Percentiles rank a stretch among this genome's conserved stretches.
Conservation (phyloP, 306 rosid genomes). For the Lagenaria siceraria region DNA sequence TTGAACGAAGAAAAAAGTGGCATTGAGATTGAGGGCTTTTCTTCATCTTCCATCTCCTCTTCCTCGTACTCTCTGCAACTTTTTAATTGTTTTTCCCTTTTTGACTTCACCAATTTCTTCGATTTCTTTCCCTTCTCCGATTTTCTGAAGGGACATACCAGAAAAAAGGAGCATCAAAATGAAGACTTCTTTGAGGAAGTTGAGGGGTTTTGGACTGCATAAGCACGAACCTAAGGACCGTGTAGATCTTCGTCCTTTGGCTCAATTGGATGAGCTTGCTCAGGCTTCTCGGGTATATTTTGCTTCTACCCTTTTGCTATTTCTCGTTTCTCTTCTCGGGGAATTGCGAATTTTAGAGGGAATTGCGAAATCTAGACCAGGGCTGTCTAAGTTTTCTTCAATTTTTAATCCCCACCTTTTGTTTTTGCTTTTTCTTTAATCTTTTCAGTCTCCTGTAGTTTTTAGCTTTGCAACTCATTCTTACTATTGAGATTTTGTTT, state of each 20-base stretch:
- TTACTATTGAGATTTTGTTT: neutral
- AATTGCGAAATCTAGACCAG: neutral
- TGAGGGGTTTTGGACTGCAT: slow-evolving; percentile 70
- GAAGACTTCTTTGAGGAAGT: slow-evolving; percentile 69
- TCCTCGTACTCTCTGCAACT: neutral
- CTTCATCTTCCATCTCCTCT: neutral
- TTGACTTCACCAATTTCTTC: neutral
- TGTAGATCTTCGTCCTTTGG: slow-evolving; percentile 37
- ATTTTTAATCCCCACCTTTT: neutral
- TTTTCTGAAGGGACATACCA: neutral
- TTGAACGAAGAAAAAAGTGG: slow-evolving; percentile 12
- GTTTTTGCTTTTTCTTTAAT: neutral
- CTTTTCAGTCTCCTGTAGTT: neutral
- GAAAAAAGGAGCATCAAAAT: slow-evolving; percentile 12
- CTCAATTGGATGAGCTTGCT: slow-evolving; percentile 78
- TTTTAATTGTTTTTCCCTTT: neutral
- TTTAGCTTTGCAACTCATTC: neutral
- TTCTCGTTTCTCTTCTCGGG: neutral
- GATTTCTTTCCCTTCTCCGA: neutral
- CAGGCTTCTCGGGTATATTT: slow-evolving; percentile 61
- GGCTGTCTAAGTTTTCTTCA: neutral
- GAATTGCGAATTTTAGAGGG: neutral
- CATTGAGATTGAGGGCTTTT: slow-evolving; percentile 1
- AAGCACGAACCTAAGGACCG: slow-evolving; percentile 36
- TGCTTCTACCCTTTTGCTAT: neutral